Base-by-base conservation (phyloP, 306 rosid genomes). In the Herpetospermum pedunculosum region DNA sequence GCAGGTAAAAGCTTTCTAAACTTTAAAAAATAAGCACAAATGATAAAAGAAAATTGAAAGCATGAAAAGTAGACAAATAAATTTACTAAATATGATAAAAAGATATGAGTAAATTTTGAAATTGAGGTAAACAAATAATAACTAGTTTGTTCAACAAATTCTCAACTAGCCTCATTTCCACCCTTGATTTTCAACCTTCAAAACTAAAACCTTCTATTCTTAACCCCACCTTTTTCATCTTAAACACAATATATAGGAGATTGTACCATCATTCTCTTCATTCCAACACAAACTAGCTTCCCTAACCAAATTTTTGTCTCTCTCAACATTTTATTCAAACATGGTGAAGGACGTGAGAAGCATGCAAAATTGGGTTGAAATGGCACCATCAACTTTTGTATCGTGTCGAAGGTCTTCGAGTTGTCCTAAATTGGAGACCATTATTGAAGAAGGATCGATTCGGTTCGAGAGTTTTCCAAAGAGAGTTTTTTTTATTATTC, bases 381-480 rank as follows among this genome's bases (percentile, higher is more conserved):
- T 87, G 34, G 92, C 91, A 69, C 97, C 96, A 1, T 57, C 87
- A 15, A 74, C 78, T 5, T 47, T 84, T 50, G 73, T 81, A 68
- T 75, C 80, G 12, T 85, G 50, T 21, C 38, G 76, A 46, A 88
- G 26, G 63, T 76, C 57, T 28, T 76, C 49, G 0, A 48, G 41
- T 19, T 79, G 68, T 30, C 80, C 91, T 11, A 85, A 67, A 34
- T 79, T 92, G 83, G 97, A 86, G 55, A 83, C 92, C 0, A 89
- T 92, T 73, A 70, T 59, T 15, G 97, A 92, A 75, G 97, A 69
- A 81, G 87, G 80, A 5, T 67, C 75, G 0, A 76, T 41, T 2
- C 35, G 7, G 0, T 44, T 62, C 23, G 60, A 62, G 26, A 32
- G 32, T n/a, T 41, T 75, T 41, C 11, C 48, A 1, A 62, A 62